Evolutionary conservation across 2,329 filamentous ascomycete species (phyloP), one percentile per base, ranked within the genome.

Genomic region (Zasmidium citrigriseum): DNA sequence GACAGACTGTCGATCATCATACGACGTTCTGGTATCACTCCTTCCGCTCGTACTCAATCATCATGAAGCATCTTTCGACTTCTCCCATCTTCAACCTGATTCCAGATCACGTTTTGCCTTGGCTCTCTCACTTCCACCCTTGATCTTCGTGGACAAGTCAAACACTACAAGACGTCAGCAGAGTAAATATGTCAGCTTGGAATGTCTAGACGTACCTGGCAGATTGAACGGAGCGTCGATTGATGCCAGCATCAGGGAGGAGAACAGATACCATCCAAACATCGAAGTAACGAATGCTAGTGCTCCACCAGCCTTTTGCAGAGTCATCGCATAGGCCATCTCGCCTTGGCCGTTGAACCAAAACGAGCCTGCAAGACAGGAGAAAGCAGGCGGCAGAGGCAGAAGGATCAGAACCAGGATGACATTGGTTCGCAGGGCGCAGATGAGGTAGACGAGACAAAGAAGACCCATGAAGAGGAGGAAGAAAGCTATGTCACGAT

Each of bases 361-460:
- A 72, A 86, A 89, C 0, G 80, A 80, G 1, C 78, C 85, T 0
- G 86, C 80, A 24, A 91, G 77, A 25, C 86, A 76, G 11, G 73
- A 70, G 68, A 91, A 89, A 2, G 80, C 77, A 12, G 85, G 67
- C 16, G 82, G 71, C 12, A 91, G 80, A 0, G 78, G 78, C 58
- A 86, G 69, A 77, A 91, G 91, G 72, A 91, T 88, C 54, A 85
- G 62, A 63, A 89, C 82, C 72, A 90, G 89, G 70, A 85, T 80
- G 7, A 89, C 56, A 70, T 92, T 92, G 25, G 88, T 91, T 47
- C 89, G 85, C 18, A 90, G 75, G 0, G 88, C 82, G 74, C 86
- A 88, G 69, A 91, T 77, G 47, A 90, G 74, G 76, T 84, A 91
- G 64, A 91, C 71, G 60, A 89, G 71, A 70, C 82, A 85, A 21